A percentile compares a stretch with the other conserved stretches of the same genome.
phyloP scores from a whole-genome alignment of 2,329 filamentous ascomycete genomes.

The Penicillium digitatum region DNA sequence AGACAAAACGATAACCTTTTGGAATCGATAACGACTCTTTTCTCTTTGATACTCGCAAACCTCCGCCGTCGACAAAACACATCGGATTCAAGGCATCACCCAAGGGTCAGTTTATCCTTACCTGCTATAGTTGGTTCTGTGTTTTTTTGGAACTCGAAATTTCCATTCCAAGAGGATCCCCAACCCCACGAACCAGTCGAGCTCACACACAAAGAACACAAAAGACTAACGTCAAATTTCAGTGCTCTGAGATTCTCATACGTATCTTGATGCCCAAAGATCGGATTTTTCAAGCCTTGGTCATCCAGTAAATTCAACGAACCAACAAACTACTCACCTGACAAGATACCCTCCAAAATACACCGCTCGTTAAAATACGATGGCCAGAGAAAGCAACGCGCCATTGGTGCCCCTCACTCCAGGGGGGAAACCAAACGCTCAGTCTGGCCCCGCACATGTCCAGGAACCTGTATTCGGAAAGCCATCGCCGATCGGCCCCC shows the following conservation, averaged over 20 bases:
- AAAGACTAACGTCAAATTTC: neutral
- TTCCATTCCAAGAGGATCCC: neutral
- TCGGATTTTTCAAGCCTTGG: neutral
- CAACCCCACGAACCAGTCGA: neutral
- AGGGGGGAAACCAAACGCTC: slow-evolving; percentile 34
- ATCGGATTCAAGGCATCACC: neutral
- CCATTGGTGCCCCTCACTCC: slow-evolving; percentile 36
- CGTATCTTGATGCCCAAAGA: neutral
- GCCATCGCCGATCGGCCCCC: slow-evolving; percentile 52
- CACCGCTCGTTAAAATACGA: slow-evolving; percentile 21
- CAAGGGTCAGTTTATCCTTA: neutral
- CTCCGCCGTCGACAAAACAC: slow-evolving; percentile 6
- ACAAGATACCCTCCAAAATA: slow-evolving; percentile 16
- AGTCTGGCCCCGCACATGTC: slow-evolving; percentile 31
- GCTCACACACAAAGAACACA: neutral
- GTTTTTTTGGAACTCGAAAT: neutral
- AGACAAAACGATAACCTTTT: slow-evolving; percentile 12
- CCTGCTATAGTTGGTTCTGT: accelerated
- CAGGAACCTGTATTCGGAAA: slow-evolving; percentile 55
- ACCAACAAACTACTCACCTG: too few relatives aligned
- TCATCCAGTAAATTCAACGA: neutral
- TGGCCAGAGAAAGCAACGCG: slow-evolving; percentile 53
- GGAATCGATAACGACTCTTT: slow-evolving; percentile 14
- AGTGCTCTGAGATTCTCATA: neutral
- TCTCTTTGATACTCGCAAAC: slow-evolving; percentile 1